Percentiles rank a stretch among this genome's conserved stretches.
phyloP scores from a whole-genome alignment of 1,284 basidiomycete species.

The Leccinum holopus region DNA sequence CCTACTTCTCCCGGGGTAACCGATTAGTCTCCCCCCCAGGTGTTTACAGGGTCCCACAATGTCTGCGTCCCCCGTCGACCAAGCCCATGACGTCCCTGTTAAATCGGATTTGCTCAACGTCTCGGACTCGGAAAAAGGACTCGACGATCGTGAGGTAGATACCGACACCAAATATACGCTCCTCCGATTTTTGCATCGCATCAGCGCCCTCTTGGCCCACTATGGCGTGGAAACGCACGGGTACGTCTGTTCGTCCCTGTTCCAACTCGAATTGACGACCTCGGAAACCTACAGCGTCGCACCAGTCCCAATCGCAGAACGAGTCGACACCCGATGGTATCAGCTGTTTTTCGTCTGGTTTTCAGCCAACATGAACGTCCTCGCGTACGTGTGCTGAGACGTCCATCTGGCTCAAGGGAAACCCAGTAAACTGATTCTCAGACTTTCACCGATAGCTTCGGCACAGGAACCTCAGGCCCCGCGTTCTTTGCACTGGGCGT shows the following conservation, averaged over 20 bases:
- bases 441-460: conserved; percentile 37
- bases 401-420: no score
- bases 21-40: neutral
- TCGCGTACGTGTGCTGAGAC: conserved; percentile 39
- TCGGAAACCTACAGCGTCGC: conserved; percentile 41
- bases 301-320: conserved; percentile 46
- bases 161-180: neutral
- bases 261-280: neutral
- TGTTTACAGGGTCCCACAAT: conserved; percentile 5
- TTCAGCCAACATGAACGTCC: conserved; percentile 59
- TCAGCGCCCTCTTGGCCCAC: conserved; percentile 21
- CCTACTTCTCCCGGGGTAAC: neutral
- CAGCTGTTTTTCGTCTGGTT: conserved; percentile 71
- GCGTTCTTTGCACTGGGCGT: conserved; percentile 57
- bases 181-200: conserved; percentile 18
- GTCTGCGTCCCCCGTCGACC: conserved; percentile 6
- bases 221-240: conserved; percentile 41
- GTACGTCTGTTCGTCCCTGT: conserved; percentile 22
- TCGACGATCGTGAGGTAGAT: neutral
- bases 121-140: conserved; percentile 10
- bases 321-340: conserved; percentile 53
- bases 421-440: neutral
- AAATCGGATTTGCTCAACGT: neutral
- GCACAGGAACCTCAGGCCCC: conserved; percentile 59
- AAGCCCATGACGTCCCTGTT: neutral